Evolutionary conservation across 1,284 basidiomycete species (phyloP).

Genomic region (Rhodofomes roseus): DNA sequence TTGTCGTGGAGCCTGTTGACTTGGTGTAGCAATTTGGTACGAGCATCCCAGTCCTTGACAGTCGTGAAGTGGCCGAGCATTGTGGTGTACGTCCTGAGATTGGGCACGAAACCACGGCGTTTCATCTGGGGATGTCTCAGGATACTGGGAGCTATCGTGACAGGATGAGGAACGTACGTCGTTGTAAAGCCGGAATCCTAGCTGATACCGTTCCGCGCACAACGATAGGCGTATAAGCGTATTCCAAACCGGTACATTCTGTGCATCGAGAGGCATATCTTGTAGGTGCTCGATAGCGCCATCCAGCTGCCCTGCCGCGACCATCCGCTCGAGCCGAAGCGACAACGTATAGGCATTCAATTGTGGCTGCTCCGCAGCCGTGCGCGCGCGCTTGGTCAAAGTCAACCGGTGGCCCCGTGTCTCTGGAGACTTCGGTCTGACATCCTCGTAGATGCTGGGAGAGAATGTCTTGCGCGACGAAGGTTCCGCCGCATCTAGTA

Average conservation of each 20-base stretch:
- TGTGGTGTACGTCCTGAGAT: constrained; percentile 58
- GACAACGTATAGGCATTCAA: constrained; percentile 62
- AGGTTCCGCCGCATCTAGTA: background rate
- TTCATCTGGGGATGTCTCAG: constrained; percentile 59
- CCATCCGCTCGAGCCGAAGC: constrained; percentile 50
- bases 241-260: constrained; percentile 73
- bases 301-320: constrained; percentile 48
- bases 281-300: constrained; percentile 60
- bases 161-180: constrained; percentile 51
- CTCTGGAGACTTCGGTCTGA: background rate
- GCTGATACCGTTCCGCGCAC: constrained; percentile 48
- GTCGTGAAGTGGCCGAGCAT: constrained; percentile 57
- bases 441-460: background rate
- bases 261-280: constrained; percentile 60
- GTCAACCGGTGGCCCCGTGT: too few relatives aligned
- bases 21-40: constrained; percentile 55
- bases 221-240: constrained; percentile 62
- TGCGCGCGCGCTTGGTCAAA: too few relatives aligned
- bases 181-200: constrained; percentile 56
- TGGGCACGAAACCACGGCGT: constrained; percentile 67
- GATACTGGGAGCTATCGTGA: background rate
- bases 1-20: constrained; percentile 55
- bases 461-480: background rate
- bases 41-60: constrained; percentile 53
- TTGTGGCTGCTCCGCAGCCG: constrained; percentile 17